Evolutionary conservation across 192 early-diverging fungal genomes (phyloP), one percentile per base, ranked within the genome.

Genomic region (Backusella westeae): DNA sequence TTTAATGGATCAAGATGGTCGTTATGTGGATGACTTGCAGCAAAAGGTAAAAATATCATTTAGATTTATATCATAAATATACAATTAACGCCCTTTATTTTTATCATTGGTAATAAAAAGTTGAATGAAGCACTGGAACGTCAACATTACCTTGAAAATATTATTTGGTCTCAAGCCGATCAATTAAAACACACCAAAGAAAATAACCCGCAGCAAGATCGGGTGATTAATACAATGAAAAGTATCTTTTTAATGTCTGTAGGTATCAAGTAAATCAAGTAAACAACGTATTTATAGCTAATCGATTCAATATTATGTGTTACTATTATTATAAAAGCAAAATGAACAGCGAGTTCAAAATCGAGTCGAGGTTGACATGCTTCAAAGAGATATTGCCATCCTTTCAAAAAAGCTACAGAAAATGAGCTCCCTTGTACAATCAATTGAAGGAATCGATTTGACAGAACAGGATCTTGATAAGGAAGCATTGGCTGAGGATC

Each of bases 321-420:
- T 32, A 32, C 32, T 49, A 59, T 29, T 23, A 3, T 10, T 53
- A 53, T 32, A n/a, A 34, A 39, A 83, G 81, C 78, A 83, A 83
- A 78, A 77, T 52, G 81, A 83, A 36, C 72, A 79, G 36, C 26
- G 42, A 63, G 21, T 77, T 39, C 75, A 73, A 32, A 70, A 75
- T 73, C 39, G 21, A n/a, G 70, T 73, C 26, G 81, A 83, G 53
- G 66, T 63, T 14, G 76, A 68, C 35, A 65, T 83, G 67, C 73
- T 80, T 41, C 78, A 80, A 12, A 77, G 75, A 74, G 82, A 83
- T 53, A 76, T 77, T 34, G 52, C 77, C 42, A 71, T 67, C 0
- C 66, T 83, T 21, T 53, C 74, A 6, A 69, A 72, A 71, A 77
- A 78, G 32, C 41, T 80, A 41, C 63, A 80, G 36, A 73, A 76